These are phyloP conservation scores for Stephanodiscus minutulus DNA, from an alignment of 108 stramenopile species.

Conservation along the genomic window DNA sequence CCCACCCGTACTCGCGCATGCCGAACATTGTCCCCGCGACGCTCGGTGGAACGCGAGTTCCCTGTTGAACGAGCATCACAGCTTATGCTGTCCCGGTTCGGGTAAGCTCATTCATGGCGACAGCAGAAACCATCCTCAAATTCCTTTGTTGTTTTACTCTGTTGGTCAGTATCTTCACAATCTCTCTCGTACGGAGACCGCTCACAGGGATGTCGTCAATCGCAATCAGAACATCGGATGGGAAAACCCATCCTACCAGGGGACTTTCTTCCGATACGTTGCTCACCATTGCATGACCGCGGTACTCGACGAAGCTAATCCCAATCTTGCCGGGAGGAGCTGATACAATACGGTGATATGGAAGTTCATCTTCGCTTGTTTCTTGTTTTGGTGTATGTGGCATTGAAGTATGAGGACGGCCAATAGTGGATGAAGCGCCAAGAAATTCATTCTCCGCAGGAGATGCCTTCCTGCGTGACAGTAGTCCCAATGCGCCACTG, in stretches of 20 bases:
- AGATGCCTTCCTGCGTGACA: constrained; percentile 65
- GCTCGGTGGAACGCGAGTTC: no score
- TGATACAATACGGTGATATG: constrained; percentile 81
- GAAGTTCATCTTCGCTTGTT: constrained; percentile 46
- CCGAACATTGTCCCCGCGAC: no score
- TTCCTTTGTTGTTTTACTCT: constrained; percentile 71
- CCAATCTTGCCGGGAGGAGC: constrained; percentile 89
- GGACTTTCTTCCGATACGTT: constrained; percentile 76
- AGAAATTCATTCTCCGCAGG: background rate
- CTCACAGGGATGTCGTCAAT: constrained; percentile 84
- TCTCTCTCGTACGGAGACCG: constrained; percentile 79
- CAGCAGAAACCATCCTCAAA: constrained; percentile 75
- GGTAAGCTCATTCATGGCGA: constrained; percentile 75
- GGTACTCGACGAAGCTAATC: constrained; percentile 79
- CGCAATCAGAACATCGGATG: constrained; percentile 82
- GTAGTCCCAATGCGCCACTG: constrained; percentile 72
- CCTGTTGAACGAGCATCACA: background rate
- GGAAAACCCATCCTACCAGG: constrained; percentile 77
- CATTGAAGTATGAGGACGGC: background rate
- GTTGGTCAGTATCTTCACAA: constrained; percentile 72
- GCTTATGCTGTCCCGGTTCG: constrained; percentile 19
- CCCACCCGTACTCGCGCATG: background rate
- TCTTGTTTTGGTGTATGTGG: constrained; percentile 21
- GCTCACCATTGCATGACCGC: constrained; percentile 87
- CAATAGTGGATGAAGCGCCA: background rate